Evolutionary conservation across 2,329 filamentous ascomycete species (phyloP).

Genomic region (Colletotrichum liriopes): DNA sequence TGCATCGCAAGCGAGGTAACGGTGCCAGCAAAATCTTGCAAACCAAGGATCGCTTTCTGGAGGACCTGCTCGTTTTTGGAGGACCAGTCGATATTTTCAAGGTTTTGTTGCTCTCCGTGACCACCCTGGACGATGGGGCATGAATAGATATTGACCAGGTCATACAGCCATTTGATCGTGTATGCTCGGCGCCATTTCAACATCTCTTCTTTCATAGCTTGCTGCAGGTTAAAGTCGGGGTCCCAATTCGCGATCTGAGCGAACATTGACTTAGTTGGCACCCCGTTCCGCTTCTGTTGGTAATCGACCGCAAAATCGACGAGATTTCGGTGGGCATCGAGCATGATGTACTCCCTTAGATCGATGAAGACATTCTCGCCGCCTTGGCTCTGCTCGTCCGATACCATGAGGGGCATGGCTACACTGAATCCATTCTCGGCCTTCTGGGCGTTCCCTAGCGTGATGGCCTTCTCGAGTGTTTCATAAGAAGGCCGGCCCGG

Average conservation of each 20-base stretch:
- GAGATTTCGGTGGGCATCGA: conserved; percentile 60
- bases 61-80: neutral
- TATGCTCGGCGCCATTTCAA: conserved; percentile 63
- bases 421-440: conserved; percentile 48
- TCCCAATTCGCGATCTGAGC: conserved; percentile 58
- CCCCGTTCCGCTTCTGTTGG: conserved; percentile 60
- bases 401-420: conserved; percentile 16
- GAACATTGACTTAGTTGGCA: conserved; percentile 62
- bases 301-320: conserved; percentile 63
- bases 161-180: conserved; percentile 68
- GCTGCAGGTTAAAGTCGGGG: conserved; percentile 56
- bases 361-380: conserved; percentile 51
- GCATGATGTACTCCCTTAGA: conserved; percentile 60
- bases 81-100: conserved; percentile 23
- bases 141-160: conserved; percentile 64
- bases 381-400: conserved; percentile 6
- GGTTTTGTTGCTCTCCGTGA: conserved; percentile 52
- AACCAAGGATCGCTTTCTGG: conserved; percentile 57
- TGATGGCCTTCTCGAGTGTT: conserved; percentile 58
- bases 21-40: conserved; percentile 61
- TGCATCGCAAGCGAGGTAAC: conserved; percentile 64
- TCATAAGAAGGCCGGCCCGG: conserved; percentile 61
- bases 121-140: conserved; percentile 55
- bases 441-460: conserved; percentile 54
- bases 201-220: conserved; percentile 56